Conservation (phyloP, 129 eudicot species). For the Centella asiatica region DNA sequence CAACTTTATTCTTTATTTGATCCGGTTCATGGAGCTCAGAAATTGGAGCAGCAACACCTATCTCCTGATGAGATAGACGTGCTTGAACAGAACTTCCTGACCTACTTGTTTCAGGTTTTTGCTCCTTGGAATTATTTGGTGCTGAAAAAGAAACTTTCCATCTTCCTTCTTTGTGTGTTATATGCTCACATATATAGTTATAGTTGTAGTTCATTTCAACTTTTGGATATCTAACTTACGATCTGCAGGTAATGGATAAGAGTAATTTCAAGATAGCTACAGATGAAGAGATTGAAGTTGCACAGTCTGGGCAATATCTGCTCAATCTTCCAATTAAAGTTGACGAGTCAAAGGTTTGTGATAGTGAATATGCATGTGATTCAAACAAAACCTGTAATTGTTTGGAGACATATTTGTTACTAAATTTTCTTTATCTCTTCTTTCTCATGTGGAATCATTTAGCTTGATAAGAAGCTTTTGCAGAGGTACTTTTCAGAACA, state of each 20-base stretch:
- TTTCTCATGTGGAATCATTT: slow-evolving; percentile 11
- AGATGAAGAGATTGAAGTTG: slow-evolving; percentile 85
- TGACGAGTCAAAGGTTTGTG: slow-evolving; percentile 84
- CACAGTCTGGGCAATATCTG: slow-evolving; percentile 87
- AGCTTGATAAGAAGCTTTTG: slow-evolving; percentile 85
- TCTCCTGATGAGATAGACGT: slow-evolving; percentile 67
- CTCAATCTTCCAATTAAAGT: slow-evolving; percentile 91
- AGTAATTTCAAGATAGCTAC: slow-evolving; percentile 83
- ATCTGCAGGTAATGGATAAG: slow-evolving; percentile 79
- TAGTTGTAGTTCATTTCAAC: neutral
- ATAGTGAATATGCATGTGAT: neutral
- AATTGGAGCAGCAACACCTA: slow-evolving; percentile 77
- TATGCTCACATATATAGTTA: neutral
- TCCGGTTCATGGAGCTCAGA: slow-evolving; percentile 77
- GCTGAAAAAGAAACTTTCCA: neutral
- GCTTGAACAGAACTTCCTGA: slow-evolving; percentile 86
- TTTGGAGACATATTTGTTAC: neutral
- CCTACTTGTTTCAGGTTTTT: slow-evolving; percentile 66
- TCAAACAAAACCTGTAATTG: neutral
- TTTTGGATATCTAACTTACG: neutral
- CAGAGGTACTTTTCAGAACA: slow-evolving; percentile 58
- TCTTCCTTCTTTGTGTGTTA: neutral
- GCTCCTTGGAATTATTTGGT: neutral
- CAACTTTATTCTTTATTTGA: slow-evolving; percentile 91
- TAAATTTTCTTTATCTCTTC: neutral